Conservation (phyloP, 441 rosid species). For the Omphalea diandra region DNA sequence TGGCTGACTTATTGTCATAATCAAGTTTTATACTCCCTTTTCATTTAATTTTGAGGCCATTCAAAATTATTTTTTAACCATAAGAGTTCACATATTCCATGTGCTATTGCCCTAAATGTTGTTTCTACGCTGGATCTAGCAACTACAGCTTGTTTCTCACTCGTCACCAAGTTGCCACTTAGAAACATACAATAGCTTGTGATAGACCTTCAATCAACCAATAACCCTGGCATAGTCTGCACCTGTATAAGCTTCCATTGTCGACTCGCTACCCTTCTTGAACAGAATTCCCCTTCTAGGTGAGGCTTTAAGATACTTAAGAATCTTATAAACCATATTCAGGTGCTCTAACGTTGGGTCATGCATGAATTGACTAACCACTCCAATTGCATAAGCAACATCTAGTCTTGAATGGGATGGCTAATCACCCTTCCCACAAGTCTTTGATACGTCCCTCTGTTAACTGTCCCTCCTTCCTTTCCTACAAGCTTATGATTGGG, state of each 20-base stretch:
- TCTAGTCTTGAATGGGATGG: not conserved
- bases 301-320: too few relatives aligned
- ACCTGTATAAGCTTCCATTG: not conserved
- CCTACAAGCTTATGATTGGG: not conserved
- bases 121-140: not conserved
- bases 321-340: not conserved
- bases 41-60: not conserved
- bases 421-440: not conserved
- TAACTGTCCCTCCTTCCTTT: too few relatives aligned
- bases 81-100: not conserved
- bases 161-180: not conserved
- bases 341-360: not conserved
- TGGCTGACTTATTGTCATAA: too few relatives aligned
- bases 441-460: not conserved
- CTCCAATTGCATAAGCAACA: not conserved
- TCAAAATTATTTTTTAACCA: not conserved
- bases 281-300: not conserved
- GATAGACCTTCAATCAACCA: not conserved
- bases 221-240: not conserved
- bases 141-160: not conserved
- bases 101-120: not conserved
- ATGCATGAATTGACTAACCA: not conserved
- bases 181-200: not conserved
- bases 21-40: too few relatives aligned
- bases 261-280: not conserved